Evolutionary conservation across 2,329 filamentous ascomycete species (phyloP).

Genomic region (Amauroascus verrucosus): DNA sequence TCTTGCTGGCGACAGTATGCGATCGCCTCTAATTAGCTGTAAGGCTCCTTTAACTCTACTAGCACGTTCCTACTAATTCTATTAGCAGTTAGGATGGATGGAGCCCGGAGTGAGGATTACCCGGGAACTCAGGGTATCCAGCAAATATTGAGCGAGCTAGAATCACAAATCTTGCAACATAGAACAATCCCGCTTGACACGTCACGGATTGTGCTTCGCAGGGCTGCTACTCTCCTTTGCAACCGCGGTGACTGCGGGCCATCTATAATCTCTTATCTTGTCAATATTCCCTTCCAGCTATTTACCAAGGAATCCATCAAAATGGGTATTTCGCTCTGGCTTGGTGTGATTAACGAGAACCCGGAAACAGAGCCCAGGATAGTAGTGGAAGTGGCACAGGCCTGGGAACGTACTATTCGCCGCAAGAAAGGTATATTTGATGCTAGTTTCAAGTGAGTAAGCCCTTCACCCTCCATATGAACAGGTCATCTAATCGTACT

Average conservation of each 20-base stretch:
- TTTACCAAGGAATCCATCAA: slow-evolving; percentile 96
- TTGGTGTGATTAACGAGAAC: slow-evolving; percentile 94
- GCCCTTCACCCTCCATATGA: background rate
- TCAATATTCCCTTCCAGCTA: slow-evolving; percentile 82
- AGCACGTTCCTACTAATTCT: background rate
- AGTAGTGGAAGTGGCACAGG: slow-evolving; percentile 73
- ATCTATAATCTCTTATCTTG: slow-evolving; percentile 73
- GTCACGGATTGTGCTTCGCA: slow-evolving; percentile 68
- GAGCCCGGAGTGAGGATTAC: slow-evolving; percentile 1
- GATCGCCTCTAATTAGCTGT: slow-evolving; percentile 1
- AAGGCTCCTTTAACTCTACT: background rate
- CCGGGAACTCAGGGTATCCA: slow-evolving; percentile 9
- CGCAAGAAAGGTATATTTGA: slow-evolving; percentile 74
- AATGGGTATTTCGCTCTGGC: slow-evolving; percentile 88
- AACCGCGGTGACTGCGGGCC: slow-evolving; percentile 64
- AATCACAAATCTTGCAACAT: slow-evolving; percentile 47
- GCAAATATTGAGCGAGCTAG: slow-evolving; percentile 11
- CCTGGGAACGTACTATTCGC: slow-evolving; percentile 79
- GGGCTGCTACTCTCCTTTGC: slow-evolving; percentile 78
- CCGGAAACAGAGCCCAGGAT: slow-evolving; percentile 77
- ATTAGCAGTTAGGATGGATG: background rate
- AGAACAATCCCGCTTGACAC: slow-evolving; percentile 62
- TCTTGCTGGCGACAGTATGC: background rate
- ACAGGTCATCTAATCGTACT: background rate
- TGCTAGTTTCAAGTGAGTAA: slow-evolving; percentile 47